Evolutionary conservation across 2,329 filamentous ascomycete genomes (phyloP).

Genomic region (Lizonia empirigonia): DNA sequence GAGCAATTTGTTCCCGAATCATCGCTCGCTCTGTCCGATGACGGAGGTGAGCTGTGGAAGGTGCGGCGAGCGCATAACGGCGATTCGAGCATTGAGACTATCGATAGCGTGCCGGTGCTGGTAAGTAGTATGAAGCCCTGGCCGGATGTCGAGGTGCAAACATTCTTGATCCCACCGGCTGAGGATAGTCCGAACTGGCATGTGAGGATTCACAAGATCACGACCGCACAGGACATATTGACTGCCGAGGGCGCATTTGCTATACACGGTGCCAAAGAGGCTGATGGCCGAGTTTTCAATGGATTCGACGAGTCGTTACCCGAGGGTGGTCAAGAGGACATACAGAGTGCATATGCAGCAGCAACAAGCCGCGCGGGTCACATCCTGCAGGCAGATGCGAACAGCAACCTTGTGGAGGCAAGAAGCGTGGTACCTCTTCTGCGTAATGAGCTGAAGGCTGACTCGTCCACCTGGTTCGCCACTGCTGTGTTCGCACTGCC

Average conservation of each 20-base stretch:
- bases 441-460: conserved; percentile 64
- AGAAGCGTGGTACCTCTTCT: conserved; percentile 74
- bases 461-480: conserved; percentile 68
- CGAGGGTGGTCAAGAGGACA: conserved; percentile 47
- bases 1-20: conserved; percentile 79
- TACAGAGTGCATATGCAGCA: conserved; percentile 51
- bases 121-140: conserved; percentile 75
- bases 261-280: conserved; percentile 64
- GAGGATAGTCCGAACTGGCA: conserved; percentile 68
- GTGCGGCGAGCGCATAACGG: conserved; percentile 68
- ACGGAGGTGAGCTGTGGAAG: conserved; percentile 80
- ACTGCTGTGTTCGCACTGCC: conserved; percentile 75
- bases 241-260: conserved; percentile 79
- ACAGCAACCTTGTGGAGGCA: conserved; percentile 76
- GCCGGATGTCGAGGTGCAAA: conserved; percentile 68
- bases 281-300: conserved; percentile 63
- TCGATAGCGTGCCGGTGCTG: conserved; percentile 63
- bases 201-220: conserved; percentile 67
- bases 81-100: conserved; percentile 65
- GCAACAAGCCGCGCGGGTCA: conserved; percentile 59
- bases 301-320: conserved; percentile 45
- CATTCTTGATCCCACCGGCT: conserved; percentile 67
- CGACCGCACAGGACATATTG: conserved; percentile 65
- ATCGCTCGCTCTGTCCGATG: conserved; percentile 76
- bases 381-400: conserved; percentile 76